Evolutionary conservation across 2,329 filamentous ascomycete species (phyloP).

Genomic region (Pyrenophora seminiperda): DNA sequence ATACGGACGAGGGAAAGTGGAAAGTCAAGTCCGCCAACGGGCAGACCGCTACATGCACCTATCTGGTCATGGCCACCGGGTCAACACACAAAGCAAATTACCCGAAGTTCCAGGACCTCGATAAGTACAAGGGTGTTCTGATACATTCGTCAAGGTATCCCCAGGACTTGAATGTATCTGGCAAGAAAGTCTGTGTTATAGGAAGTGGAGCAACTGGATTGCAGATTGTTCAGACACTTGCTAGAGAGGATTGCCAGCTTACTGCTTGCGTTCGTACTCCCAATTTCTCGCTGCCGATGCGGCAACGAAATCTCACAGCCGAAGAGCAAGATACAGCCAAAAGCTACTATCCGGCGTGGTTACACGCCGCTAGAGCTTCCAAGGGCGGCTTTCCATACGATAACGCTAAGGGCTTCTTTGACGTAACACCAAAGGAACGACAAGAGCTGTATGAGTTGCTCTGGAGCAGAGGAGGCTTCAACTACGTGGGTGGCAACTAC

Average conservation of each 20-base stretch:
- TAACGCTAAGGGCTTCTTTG: background rate
- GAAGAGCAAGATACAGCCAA: background rate
- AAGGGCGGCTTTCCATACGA: background rate
- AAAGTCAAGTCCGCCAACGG: background rate
- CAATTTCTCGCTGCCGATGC: background rate
- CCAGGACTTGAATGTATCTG: background rate
- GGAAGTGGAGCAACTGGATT: background rate
- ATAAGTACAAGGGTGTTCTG: background rate
- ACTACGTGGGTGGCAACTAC: background rate
- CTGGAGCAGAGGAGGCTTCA: background rate
- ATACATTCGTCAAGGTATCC: background rate
- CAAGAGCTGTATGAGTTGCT: background rate
- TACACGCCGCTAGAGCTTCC: no score
- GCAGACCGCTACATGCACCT: background rate
- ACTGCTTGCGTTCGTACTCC: background rate
- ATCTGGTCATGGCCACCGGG: background rate
- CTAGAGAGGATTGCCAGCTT: background rate
- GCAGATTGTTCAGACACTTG: background rate
- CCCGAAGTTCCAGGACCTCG: background rate
- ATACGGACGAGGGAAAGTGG: background rate
- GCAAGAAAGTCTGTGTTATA: background rate
- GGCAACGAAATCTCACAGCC: background rate
- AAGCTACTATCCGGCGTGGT: background rate
- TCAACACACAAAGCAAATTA: background rate
- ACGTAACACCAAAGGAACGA: background rate